Percentiles rank a stretch among this genome's conserved stretches.
phyloP scores from a whole-genome alignment of 73 alveolate genomes.

The Paramecium octaurelia region DNA sequence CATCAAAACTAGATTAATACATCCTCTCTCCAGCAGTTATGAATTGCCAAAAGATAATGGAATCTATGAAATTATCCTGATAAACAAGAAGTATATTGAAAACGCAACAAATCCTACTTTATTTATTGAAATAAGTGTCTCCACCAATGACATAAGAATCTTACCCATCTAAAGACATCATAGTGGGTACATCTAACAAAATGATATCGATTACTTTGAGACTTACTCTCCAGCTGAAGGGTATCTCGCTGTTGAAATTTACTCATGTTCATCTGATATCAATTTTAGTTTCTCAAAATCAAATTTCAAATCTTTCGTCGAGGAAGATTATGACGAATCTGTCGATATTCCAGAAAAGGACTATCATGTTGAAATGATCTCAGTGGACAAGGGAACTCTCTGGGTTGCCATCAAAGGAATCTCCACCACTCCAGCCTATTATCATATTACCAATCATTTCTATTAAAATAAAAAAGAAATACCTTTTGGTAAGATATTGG shows the following conservation, averaged over 20 bases:
- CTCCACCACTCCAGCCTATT: neutral
- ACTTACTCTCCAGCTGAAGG: neutral
- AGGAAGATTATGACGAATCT: neutral
- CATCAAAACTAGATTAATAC: neutral
- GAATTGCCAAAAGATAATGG: conserved; percentile 30
- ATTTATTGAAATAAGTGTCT: neutral
- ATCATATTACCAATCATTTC: neutral
- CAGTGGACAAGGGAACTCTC: conserved; percentile 19
- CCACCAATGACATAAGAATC: neutral
- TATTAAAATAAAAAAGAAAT: neutral
- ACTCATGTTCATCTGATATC: neutral
- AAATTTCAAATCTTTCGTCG: neutral
- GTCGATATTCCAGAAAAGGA: neutral
- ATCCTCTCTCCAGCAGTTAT: neutral
- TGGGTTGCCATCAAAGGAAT: neutral
- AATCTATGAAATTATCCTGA: neutral
- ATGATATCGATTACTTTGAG: neutral
- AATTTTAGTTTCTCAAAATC: neutral
- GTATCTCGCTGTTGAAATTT: neutral
- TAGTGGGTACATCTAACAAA: neutral
- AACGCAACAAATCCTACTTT: neutral
- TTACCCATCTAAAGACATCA: neutral
- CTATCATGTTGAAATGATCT: neutral
- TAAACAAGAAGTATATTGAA: neutral
- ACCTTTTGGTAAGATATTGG: conserved; percentile 6